These are phyloP conservation scores for Chlamydomonas eustigma DNA, from an alignment of 139 green algal species.

Conservation along the genomic window DNA sequence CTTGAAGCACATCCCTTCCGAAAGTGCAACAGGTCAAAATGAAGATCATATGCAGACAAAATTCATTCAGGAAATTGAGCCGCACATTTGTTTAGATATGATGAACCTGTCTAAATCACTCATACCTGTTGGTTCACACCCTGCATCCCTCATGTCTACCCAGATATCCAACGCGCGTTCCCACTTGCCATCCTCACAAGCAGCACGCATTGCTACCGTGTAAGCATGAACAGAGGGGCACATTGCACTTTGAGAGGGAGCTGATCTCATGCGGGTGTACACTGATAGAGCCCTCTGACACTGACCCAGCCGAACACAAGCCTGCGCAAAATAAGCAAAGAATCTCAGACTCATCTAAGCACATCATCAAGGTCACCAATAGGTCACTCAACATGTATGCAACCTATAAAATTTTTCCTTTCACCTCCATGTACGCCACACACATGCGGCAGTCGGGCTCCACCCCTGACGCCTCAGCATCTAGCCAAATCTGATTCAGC, in stretches of 20 bases:
- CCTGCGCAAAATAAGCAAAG: too few species aligned
- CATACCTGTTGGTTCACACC: conserved; percentile 16
- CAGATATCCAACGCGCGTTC: conserved; percentile 68
- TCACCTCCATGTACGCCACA: conserved; percentile 76
- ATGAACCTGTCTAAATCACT: too few species aligned
- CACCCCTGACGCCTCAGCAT: background rate
- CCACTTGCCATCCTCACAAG: conserved; percentile 67
- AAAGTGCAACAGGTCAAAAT: too few species aligned
- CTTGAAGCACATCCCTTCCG: too few species aligned
- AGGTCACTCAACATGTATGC: too few species aligned
- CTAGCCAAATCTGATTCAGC: conserved; percentile 21
- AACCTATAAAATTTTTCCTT: too few species aligned
- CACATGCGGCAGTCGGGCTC: conserved; percentile 70
- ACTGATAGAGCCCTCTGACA: conserved; percentile 63
- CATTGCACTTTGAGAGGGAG: conserved; percentile 39
- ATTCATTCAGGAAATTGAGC: too few species aligned
- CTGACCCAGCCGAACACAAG: conserved; percentile 58
- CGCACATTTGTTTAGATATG: too few species aligned
- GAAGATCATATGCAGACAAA: too few species aligned
- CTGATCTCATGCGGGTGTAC: conserved; percentile 62
- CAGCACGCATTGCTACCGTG: conserved; percentile 82
- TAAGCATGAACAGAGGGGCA: conserved; percentile 76
- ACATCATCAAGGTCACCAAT: too few species aligned
- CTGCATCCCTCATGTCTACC: conserved; percentile 67
- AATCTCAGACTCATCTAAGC: too few species aligned